Base-by-base conservation (phyloP, 1,139 yeast genomes). In the Taphrina wiesneri region DNA sequence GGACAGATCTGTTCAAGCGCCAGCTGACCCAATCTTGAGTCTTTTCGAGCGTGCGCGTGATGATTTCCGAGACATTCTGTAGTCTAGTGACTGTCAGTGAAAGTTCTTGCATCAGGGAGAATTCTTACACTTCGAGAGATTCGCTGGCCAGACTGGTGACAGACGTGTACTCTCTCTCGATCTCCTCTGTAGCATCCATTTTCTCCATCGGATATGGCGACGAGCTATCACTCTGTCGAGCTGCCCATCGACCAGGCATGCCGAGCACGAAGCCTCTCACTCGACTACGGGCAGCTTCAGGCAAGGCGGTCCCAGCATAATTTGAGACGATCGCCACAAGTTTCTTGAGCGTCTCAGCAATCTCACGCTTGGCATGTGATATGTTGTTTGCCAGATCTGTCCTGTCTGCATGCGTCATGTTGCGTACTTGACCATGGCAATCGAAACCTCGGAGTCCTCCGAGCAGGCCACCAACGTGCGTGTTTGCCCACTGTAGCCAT, bases 301-400 rank as follows among this genome's bases (percentile, higher is more conserved):
- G 88, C 46, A 87, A 75, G 2, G 90, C 83, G 68, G 81, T 83
- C 0, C 90, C 90, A 0, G 90, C 89, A 72, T 90, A 90, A 71
- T 88, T 89, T 4, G 97, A 89, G 15, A 93, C 88, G 47, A 93
- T 85, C 52, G 86, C 85, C 51, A 92, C 91, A 63, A 92, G 90
- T 74, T 91, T 92, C 75, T 90, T 89, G 28, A 93, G 92, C 0
- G 97, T 93, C 3, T 88, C 83, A 7, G 92, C 86, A 47, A 93
- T 90, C 73, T 93, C 99, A 69, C 86, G 84, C 71, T 89, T 88
- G 54, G 93, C 70, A 60, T 64, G 71, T 36, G 66, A 54, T 26
- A 67, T 72, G 47, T 71, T 71, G 11, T 74, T 71, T 25, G 74
- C 73, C 46, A 71, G 71, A 28, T 52, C 43, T 11, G 23, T 28